Conservation (phyloP, 225 moss, liverwort and hornwort species). For the Takakia lepidozioides region DNA sequence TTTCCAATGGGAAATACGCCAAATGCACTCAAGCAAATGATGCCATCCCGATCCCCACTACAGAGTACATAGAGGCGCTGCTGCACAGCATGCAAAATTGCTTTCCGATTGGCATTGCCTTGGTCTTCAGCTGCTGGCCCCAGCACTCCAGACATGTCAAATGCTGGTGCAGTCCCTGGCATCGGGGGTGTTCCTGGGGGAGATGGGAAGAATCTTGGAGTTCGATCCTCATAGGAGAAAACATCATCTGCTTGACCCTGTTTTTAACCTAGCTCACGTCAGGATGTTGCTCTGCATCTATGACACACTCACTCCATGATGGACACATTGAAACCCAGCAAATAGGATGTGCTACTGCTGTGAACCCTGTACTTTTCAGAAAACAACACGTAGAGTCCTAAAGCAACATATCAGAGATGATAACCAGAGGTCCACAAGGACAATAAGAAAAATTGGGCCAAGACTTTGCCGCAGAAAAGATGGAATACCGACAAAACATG, state of each 20-base stretch:
- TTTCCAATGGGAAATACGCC: slow-evolving; percentile 93
- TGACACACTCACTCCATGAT: no score
- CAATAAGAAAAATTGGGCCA: no score
- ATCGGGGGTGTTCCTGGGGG: slow-evolving; percentile 74
- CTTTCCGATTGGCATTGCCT: slow-evolving; percentile 68
- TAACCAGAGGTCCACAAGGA: no score
- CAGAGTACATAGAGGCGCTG: slow-evolving; percentile 84
- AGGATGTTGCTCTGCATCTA: neutral
- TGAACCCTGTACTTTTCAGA: no score
- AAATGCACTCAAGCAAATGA: slow-evolving; percentile 91
- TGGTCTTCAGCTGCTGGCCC: slow-evolving; percentile 72
- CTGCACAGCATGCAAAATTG: slow-evolving; percentile 64
- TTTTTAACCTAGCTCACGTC: neutral
- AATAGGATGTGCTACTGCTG: no score
- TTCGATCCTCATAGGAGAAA: slow-evolving; percentile 85
- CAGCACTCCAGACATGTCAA: slow-evolving; percentile 88
- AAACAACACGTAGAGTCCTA: no score
- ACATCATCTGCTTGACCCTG: slow-evolving; percentile 77
- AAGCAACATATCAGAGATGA: no score
- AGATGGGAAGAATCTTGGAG: slow-evolving; percentile 81
- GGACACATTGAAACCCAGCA: no score
- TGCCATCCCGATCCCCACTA: slow-evolving; percentile 87
- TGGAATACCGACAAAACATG: slow-evolving; percentile 32
- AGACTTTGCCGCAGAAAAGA: neutral
- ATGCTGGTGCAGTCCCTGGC: slow-evolving; percentile 80